Conservation (phyloP, 805 yeast species). For the Grigorovia jiainica region DNA sequence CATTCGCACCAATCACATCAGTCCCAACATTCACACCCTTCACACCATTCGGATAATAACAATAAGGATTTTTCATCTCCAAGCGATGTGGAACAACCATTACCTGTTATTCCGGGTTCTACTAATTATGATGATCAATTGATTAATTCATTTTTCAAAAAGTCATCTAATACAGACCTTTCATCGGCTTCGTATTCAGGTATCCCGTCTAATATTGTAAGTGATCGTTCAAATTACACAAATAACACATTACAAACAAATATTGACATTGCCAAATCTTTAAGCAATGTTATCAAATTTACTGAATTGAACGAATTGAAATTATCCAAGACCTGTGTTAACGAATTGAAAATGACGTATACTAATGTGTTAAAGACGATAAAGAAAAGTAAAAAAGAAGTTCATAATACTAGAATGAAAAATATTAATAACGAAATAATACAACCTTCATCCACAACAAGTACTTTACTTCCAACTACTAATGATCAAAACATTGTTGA, state of each 20-base stretch:
- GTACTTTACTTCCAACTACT: too few relatives aligned
- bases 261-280: slow-evolving; percentile 25
- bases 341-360: slow-evolving; percentile 21
- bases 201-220: background rate
- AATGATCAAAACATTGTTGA: background rate
- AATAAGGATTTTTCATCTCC: background rate
- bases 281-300: slow-evolving; percentile 24
- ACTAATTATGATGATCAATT: background rate
- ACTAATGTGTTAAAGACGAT: slow-evolving; percentile 18
- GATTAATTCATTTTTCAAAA: background rate
- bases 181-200: background rate
- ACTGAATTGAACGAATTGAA: slow-evolving; percentile 22
- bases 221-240: background rate
- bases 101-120: background rate
- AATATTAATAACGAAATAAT: background rate
- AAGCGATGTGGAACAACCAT: background rate
- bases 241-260: slow-evolving; percentile 13
- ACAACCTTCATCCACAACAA: too few relatives aligned
- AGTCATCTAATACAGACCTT: background rate
- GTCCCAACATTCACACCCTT: background rate
- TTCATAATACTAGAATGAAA: slow-evolving; percentile 7
- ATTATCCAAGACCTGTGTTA: slow-evolving; percentile 19
- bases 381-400: slow-evolving; percentile 13
- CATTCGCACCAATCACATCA: background rate
- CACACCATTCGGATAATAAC: too few relatives aligned